Percentiles rank a stretch among this genome's conserved stretches.
These are phyloP conservation scores for Breynia disticha DNA, from an alignment of 441 rosid species.

Conservation along the genomic window DNA sequence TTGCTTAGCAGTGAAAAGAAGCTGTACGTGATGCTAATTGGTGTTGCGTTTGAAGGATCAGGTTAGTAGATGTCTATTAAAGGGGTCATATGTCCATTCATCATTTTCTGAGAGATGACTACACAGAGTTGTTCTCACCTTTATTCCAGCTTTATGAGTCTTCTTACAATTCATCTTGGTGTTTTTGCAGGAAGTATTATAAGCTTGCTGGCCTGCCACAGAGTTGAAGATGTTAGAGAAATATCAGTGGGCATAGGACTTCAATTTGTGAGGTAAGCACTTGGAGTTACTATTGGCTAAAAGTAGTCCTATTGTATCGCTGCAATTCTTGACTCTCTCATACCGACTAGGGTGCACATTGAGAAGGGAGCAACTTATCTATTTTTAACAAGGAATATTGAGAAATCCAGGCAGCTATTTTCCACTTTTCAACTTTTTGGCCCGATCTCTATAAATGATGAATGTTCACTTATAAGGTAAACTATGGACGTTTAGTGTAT, in stretches of 20 bases:
- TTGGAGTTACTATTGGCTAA: conserved; percentile 13
- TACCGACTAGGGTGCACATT: conserved; percentile 39
- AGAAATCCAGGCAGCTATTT: conserved; percentile 55
- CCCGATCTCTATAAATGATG: conserved; percentile 22
- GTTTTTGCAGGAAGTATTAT: conserved; percentile 45
- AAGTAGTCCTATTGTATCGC: conserved; percentile 12
- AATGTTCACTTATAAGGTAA: conserved; percentile 53
- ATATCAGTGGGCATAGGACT: conserved; percentile 68
- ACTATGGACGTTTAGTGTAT: conserved; percentile 4
- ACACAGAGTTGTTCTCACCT: conserved; percentile 6
- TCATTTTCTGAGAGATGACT: conserved; percentile 11
- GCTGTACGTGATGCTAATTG: conserved; percentile 64
- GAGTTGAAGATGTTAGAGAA: conserved; percentile 57
- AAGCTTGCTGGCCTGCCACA: conserved; percentile 54
- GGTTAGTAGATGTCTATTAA: conserved; percentile 37
- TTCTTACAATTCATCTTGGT: conserved; percentile 14
- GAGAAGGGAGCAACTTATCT: conserved; percentile 47
- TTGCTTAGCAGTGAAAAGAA: conserved; percentile 51
- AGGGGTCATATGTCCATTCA: conserved; percentile 13
- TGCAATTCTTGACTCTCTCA: conserved; percentile 14
- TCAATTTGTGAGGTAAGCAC: conserved; percentile 70
- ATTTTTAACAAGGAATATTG: conserved; percentile 54
- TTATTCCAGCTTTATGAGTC: conserved; percentile 17
- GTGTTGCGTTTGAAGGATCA: conserved; percentile 44
- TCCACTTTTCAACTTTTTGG: conserved; percentile 38